Base-by-base conservation (phyloP, 1,284 basidiomycete genomes). In the Apiotrichum laibachii region DNA sequence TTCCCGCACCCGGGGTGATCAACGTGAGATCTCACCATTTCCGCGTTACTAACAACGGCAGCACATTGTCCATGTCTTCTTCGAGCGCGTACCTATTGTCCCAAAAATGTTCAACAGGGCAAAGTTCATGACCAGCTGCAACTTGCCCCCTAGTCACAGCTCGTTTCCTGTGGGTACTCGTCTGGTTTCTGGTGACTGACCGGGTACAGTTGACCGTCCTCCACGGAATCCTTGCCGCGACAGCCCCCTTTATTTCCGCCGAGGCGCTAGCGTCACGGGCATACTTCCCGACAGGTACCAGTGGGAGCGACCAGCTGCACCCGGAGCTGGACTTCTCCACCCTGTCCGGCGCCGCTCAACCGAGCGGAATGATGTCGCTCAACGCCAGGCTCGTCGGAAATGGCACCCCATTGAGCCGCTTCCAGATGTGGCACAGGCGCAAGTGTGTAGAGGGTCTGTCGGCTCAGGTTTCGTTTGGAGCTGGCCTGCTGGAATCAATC, bases 391-490 rank as follows among this genome's bases (percentile, higher is more conserved):
- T 37, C 12, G 31, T 40, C 6, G 43, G 59, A 11, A 52, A 44
- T 15, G 50, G 21, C n/a, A 57, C 50, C 10, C 64, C 71, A 2
- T 53, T 69, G n/a, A 67, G 66, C 6, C 59, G 68, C n/a, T 77
- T 75, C 51, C 71, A 75, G 59, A 53, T 71, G 35, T 77, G 73
- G 73, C 75, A 77, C 47, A 61, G 75, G 19, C 61, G 73, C 11
- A 74, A 73, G 52, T 64, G 68, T 7, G 65, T 72, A 35, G 64
- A 70, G 39, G 55, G 50, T 2, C 53, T 71, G 39, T 43, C 50
- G 9, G 33, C 50, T 9, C 40, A 42, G 10, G 11, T 52, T 0
- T 43, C 39, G 15, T 43, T 52, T 12, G 50, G 50, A 12, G 16
- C 33, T 6, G 49, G 49, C 18, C 39, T 52, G 10, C 21, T 52